Conservation (phyloP, 257 asterid genomes). For the Linderniella brevidens region DNA sequence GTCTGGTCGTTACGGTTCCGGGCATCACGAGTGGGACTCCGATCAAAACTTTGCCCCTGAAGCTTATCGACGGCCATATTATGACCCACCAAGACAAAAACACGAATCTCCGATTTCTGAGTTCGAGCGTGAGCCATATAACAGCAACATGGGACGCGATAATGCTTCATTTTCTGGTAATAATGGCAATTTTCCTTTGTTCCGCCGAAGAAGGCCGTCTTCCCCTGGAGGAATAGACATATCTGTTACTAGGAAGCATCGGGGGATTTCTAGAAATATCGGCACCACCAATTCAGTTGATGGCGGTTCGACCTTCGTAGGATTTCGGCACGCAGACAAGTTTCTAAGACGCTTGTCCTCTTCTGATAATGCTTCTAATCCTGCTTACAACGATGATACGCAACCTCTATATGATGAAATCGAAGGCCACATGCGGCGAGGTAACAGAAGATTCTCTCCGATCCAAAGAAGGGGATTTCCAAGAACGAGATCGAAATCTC, state of each 20-base stretch:
- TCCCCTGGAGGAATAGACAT: constrained; percentile 30
- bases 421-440: constrained; percentile 31
- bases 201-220: constrained; percentile 42
- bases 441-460: constrained; percentile 36
- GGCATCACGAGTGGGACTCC: constrained; percentile 48
- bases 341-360: constrained; percentile 26
- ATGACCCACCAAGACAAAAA: constrained; percentile 49
- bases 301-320: constrained; percentile 22
- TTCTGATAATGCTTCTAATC: constrained; percentile 30
- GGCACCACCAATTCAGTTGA: constrained; percentile 34
- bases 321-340: constrained; percentile 27
- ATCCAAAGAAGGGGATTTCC: constrained; percentile 46
- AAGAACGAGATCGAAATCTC: constrained; percentile 53
- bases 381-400: constrained; percentile 20
- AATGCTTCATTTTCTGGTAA: constrained; percentile 15
- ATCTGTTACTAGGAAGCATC: constrained; percentile 20
- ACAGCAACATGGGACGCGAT: constrained; percentile 27
- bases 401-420: constrained; percentile 35
- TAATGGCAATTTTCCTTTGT: constrained; percentile 33
- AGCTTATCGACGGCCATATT: constrained; percentile 27
- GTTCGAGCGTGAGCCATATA: constrained; percentile 31
- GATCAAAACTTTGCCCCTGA: constrained; percentile 37
- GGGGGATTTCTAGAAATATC: constrained; percentile 36
- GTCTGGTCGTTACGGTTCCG: constrained; percentile 31
- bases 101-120: constrained; percentile 29